Evolutionary conservation across 345 rosid genomes (phyloP).

Genomic region (Luvunga scandens): DNA sequence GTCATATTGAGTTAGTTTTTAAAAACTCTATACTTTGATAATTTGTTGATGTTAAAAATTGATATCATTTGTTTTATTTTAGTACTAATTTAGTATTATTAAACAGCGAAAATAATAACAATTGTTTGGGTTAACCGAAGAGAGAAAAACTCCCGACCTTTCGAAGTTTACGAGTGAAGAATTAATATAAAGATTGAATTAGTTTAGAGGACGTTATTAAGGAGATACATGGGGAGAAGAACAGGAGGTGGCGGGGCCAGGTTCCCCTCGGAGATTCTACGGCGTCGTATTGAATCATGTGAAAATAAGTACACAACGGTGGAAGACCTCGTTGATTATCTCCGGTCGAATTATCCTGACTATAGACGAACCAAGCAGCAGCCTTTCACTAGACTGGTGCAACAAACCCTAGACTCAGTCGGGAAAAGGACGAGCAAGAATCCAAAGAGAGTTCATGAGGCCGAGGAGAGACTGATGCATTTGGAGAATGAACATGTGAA

Average conservation of each 20-base stretch:
- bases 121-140: no score
- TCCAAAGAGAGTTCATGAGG: conserved; percentile 27
- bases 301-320: conserved; percentile 31
- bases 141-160: no score
- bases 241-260: conserved; percentile 38
- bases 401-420: conserved; percentile 23
- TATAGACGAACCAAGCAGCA: conserved; percentile 41
- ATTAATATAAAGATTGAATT: no score
- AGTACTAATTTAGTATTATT: no score
- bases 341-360: conserved; percentile 44
- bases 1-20: neutral
- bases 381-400: conserved; percentile 38
- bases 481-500: conserved; percentile 42
- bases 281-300: conserved; percentile 39
- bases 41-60: no score
- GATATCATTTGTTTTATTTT: no score
- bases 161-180: no score
- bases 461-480: conserved; percentile 43
- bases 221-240: conserved; percentile 35
- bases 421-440: neutral
- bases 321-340: conserved; percentile 54
- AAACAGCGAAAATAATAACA: no score
- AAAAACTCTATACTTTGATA: no score
- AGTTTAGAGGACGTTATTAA: no score
- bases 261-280: conserved; percentile 29